These are phyloP conservation scores for Ogataea siamensis DNA, from an alignment of 805 yeast species.

Conservation along the genomic window DNA sequence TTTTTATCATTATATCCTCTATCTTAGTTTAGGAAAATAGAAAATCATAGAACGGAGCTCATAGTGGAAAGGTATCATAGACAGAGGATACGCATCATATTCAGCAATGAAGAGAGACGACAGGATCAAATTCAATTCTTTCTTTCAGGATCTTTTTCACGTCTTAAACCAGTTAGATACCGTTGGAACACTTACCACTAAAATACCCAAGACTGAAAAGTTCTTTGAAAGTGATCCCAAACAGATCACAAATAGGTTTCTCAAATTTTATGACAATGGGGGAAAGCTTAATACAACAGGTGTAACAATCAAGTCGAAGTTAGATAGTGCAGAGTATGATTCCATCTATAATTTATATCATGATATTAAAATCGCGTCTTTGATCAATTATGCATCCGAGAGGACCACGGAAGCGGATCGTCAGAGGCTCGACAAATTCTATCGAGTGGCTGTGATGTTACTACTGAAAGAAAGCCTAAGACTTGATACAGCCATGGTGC, in stretches of 20 bases:
- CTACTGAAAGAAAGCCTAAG: constrained; percentile 59
- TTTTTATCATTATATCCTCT: too few relatives aligned
- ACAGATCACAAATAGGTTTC: constrained; percentile 43
- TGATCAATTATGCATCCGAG: constrained; percentile 44
- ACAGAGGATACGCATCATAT: too few relatives aligned
- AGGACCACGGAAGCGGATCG: constrained; percentile 51
- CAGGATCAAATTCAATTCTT: constrained; percentile 9
- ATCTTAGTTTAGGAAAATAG: too few relatives aligned
- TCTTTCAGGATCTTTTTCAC: constrained; percentile 23
- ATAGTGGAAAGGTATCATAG: too few relatives aligned
- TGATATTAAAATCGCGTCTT: constrained; percentile 59
- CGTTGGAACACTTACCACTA: constrained; percentile 12
- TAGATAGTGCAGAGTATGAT: constrained; percentile 39
- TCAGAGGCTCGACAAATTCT: constrained; percentile 57
- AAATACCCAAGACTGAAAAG: constrained; percentile 39
- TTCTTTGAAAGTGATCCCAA: constrained; percentile 47
- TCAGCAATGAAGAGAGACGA: constrained; percentile 10
- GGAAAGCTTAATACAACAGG: constrained; percentile 33
- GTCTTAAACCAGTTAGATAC: constrained; percentile 26
- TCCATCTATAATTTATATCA: constrained; percentile 60
- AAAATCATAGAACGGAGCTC: too few relatives aligned
- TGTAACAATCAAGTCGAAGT: constrained; percentile 37
- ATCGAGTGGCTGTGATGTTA: constrained; percentile 59
- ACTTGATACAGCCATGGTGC: constrained; percentile 33
- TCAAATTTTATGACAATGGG: constrained; percentile 35